Percentiles rank a stretch among this genome's conserved stretches.
Conservation (phyloP, 805 yeast species). For the Isabelozyma heimii region DNA sequence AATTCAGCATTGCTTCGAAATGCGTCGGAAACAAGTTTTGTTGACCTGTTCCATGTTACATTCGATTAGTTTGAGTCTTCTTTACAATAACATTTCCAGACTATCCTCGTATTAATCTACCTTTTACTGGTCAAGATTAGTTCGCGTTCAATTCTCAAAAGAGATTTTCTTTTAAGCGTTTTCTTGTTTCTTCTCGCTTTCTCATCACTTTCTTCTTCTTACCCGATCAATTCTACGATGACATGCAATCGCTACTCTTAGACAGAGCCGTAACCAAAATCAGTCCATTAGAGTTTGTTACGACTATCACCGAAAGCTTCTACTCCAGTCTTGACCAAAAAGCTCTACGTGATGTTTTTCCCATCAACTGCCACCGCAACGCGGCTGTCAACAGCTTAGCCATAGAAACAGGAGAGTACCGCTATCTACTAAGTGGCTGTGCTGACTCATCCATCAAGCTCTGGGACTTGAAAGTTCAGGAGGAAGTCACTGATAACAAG, state of each 20-base stretch:
- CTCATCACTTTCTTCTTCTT: background rate
- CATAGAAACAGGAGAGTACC: conserved; percentile 45
- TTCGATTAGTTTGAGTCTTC: too few species aligned
- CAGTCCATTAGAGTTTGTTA: conserved; percentile 30
- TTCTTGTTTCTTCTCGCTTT: too few species aligned
- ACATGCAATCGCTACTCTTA: conserved; percentile 38
- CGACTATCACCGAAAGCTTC: conserved; percentile 34
- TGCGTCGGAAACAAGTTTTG: too few species aligned
- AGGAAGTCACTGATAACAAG: conserved; percentile 6
- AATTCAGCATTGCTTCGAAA: too few species aligned
- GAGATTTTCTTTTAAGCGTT: background rate
- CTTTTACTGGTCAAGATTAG: too few species aligned
- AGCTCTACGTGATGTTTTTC: conserved; percentile 27
- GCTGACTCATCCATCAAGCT: conserved; percentile 67
- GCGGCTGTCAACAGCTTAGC: conserved; percentile 61
- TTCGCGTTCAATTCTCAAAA: too few species aligned
- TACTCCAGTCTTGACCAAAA: conserved; percentile 27
- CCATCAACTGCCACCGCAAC: conserved; percentile 41
- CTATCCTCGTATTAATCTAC: background rate
- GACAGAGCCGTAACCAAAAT: conserved; percentile 30
- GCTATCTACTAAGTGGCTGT: conserved; percentile 64
- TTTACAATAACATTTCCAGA: too few species aligned
- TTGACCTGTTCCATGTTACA: too few species aligned
- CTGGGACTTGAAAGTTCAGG: conserved; percentile 52
- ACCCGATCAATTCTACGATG: conserved; percentile 3